These are phyloP conservation scores for Hanseniaspora uvarum DNA, from an alignment of 1,139 yeast species.

Conservation along the genomic window DNA sequence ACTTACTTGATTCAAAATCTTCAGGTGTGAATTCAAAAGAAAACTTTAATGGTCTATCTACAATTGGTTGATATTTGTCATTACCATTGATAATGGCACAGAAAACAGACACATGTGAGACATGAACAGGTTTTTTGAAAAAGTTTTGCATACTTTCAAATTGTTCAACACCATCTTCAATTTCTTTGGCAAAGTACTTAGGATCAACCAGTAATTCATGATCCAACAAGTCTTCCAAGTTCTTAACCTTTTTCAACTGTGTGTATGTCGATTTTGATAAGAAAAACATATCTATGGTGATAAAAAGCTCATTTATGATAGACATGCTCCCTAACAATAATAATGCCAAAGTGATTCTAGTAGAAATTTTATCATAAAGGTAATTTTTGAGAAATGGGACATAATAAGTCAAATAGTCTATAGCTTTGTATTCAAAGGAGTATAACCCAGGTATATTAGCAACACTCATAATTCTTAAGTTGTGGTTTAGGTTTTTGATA, in stretches of 20 bases:
- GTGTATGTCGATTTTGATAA: slow-evolving; percentile 30
- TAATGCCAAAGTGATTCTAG: slow-evolving; percentile 30
- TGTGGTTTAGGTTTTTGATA: background rate
- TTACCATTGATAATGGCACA: slow-evolving; percentile 35
- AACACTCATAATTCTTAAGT: background rate
- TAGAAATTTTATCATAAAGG: slow-evolving; percentile 28
- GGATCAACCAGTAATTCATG: slow-evolving; percentile 26
- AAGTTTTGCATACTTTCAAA: slow-evolving; percentile 56
- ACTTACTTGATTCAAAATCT: slow-evolving; percentile 38
- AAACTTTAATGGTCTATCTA: slow-evolving; percentile 41
- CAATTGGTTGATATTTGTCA: slow-evolving; percentile 22
- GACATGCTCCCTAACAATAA: slow-evolving; percentile 29
- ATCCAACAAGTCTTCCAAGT: slow-evolving; percentile 14
- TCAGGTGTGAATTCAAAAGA: slow-evolving; percentile 75
- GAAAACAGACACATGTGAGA: slow-evolving; percentile 58
- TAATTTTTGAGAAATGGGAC: slow-evolving; percentile 26
- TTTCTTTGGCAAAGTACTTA: slow-evolving; percentile 29
- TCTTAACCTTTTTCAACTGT: slow-evolving; percentile 26
- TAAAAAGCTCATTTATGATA: slow-evolving; percentile 29
- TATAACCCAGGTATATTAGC: background rate
- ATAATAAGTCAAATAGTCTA: background rate
- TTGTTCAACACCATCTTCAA: slow-evolving; percentile 31
- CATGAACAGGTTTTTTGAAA: slow-evolving; percentile 61
- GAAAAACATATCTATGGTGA: slow-evolving; percentile 30
- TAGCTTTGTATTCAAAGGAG: slow-evolving; percentile 6